phyloP scores from a whole-genome alignment of 2,329 filamentous ascomycete genomes.

The Colletotrichum brevisporum region DNA sequence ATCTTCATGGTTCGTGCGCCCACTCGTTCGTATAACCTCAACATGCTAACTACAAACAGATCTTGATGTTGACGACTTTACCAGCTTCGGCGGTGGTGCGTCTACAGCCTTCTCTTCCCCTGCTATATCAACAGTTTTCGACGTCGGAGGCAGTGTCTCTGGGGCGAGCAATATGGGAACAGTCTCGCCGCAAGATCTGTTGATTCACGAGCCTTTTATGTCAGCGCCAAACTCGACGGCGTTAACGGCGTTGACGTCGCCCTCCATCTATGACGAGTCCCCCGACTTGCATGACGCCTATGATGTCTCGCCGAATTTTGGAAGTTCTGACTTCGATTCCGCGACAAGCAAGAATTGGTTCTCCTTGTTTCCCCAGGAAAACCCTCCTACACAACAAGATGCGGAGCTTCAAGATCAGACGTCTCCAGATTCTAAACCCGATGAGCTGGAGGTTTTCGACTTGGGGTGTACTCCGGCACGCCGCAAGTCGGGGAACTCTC shows the following conservation, averaged over 20 bases:
- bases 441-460: conserved; percentile 63
- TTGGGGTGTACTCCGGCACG: conserved; percentile 56
- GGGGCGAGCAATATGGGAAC: conserved; percentile 74
- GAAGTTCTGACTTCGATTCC: conserved; percentile 64
- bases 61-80: conserved; percentile 70
- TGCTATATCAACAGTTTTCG: conserved; percentile 64
- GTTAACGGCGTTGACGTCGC: conserved; percentile 88
- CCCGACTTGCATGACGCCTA: conserved; percentile 79
- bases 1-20: conserved; percentile 65
- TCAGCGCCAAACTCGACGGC: conserved; percentile 87
- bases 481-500: conserved; percentile 64
- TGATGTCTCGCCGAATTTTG: conserved; percentile 68
- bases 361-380: conserved; percentile 77
- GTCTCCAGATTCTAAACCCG: conserved; percentile 60
- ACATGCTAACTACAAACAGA: conserved; percentile 16
- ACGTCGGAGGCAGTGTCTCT: conserved; percentile 64
- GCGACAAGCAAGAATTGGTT: conserved; percentile 74
- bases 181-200: conserved; percentile 86
- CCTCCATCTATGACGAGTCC: conserved; percentile 83
- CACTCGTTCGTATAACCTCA: conserved; percentile 30
- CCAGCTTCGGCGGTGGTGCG: conserved; percentile 67
- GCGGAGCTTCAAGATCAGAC: conserved; percentile 44
- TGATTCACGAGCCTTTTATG: conserved; percentile 76
- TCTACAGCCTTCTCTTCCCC: conserved; percentile 69
- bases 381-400: conserved; percentile 29